Base-by-base conservation (phyloP, 2,329 filamentous ascomycete genomes). In the Aotearoamyces nothofagi region DNA sequence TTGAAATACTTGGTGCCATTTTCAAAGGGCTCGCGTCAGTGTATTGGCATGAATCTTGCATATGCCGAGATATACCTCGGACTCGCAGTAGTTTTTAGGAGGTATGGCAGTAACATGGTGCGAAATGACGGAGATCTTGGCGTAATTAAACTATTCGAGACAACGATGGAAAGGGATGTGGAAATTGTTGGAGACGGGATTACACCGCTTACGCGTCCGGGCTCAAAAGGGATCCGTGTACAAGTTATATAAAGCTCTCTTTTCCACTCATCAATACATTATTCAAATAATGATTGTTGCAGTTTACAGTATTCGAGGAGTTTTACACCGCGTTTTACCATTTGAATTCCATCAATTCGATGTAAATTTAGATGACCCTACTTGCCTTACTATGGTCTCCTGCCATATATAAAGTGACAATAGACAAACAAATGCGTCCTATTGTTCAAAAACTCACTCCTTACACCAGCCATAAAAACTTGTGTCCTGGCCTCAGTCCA, bases 1-100 rank as follows among this genome's bases (percentile, higher is more conserved):
- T 50, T 57, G 15, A 46, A 45, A n/a, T 50, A 48, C 22, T 47
- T 61, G 24, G 43, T 60, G 9, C 31, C 54, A 2, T 63, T 62
- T 35, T 53, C 50, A 3, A 57, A 52, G 27, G 59, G 56, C 2
- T 45, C 47, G 4, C 39, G 58, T 9, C 44, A 44, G n/a, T 63
- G 60, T 31, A 42, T 62, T 4, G 58, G 60, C 3, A 39, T 40
- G 4, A 39, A 42, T 29, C 30, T 45, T 15, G 39, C 40, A 6
- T 42, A 36, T 33, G 28, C 37, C 4, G 39, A 42, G 30, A 14
- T 41, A 17, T 42, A 41, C 32, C 19, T 42, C 7, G 30, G 24
- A 17, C 12, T 39, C 5, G 28, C 31, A 5, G 30, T 14, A 2
- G 11, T 43, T 4, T 41, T 37, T 19, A 33, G 34, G 4, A 30